Evolutionary conservation across 257 asterid species (phyloP).

Genomic region (Oldenlandia corymbosa): DNA sequence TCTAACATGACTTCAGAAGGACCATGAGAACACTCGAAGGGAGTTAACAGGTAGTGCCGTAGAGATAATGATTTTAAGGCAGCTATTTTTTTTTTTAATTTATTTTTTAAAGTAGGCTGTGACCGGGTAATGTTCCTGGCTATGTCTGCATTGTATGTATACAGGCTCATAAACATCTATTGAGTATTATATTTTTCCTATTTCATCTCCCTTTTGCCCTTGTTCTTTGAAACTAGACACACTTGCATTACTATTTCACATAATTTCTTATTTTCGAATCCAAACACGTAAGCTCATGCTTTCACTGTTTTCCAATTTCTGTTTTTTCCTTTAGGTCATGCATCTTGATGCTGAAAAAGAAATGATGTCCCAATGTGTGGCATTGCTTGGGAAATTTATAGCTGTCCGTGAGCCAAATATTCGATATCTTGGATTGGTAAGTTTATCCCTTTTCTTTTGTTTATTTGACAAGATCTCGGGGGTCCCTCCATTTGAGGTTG

Average conservation of each 20-base stretch:
- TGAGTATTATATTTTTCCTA: too few relatives aligned
- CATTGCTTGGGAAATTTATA: slow-evolving; percentile 90
- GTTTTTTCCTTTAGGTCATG: slow-evolving; percentile 56
- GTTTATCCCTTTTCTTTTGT: slow-evolving; percentile 19
- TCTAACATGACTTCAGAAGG: too few relatives aligned
- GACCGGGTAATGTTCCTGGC: too few relatives aligned
- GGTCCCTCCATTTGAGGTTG: neutral
- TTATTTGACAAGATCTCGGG: neutral
- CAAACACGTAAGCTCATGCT: neutral
- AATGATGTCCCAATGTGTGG: slow-evolving; percentile 99
- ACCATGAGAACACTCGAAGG: too few relatives aligned
- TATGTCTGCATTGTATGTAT: too few relatives aligned
- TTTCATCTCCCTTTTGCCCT: neutral
- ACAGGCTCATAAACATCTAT: too few relatives aligned
- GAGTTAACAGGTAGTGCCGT: too few relatives aligned
- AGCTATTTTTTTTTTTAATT: too few relatives aligned
- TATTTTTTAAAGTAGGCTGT: too few relatives aligned
- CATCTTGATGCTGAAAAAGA: slow-evolving; percentile 98
- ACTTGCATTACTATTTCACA: neutral
- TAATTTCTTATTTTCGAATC: neutral
- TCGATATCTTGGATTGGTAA: slow-evolving; percentile 94
- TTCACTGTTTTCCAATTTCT: neutral
- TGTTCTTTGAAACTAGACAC: slow-evolving; percentile 2
- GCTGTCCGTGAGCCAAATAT: slow-evolving; percentile 98
- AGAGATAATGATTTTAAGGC: neutral